These are phyloP conservation scores for Aspergillus thermomutatus DNA, from an alignment of 2,329 filamentous ascomycete species.

Conservation along the genomic window DNA sequence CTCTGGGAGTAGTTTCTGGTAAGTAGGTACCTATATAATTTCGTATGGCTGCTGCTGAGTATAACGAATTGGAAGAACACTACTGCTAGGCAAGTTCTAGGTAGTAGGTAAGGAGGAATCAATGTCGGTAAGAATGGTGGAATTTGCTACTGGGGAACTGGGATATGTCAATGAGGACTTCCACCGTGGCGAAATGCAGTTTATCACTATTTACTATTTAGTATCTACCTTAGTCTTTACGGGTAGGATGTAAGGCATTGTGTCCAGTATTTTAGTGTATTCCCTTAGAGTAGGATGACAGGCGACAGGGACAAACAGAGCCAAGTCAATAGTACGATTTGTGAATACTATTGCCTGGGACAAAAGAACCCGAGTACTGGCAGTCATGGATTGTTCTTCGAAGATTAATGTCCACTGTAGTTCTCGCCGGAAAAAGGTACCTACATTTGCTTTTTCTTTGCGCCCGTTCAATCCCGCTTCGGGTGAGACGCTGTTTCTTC, in stretches of 20 bases:
- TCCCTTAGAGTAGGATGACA: background rate
- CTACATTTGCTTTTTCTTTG: conserved; percentile 5
- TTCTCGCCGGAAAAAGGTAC: conserved; percentile 5
- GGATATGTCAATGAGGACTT: conserved; percentile 10
- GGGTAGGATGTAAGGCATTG: background rate
- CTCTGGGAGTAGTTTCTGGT: background rate
- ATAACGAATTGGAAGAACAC: no score
- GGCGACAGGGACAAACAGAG: background rate
- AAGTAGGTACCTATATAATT: background rate
- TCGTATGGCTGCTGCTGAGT: no score
- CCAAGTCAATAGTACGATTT: background rate
- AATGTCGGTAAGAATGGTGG: conserved; percentile 9
- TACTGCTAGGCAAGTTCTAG: no score
- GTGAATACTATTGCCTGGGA: background rate
- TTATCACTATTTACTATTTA: background rate
- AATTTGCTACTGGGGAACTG: conserved; percentile 3
- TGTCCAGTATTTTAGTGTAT: background rate
- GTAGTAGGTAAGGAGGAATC: no score
- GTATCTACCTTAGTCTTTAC: conserved; percentile 1
- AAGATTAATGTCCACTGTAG: background rate
- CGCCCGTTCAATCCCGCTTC: conserved; percentile 10
- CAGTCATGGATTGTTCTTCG: background rate
- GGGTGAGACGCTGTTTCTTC: background rate
- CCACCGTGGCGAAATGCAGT: conserved; percentile 20
- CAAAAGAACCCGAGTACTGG: background rate